phyloP scores from a whole-genome alignment of 352 stramenopile species.

The Pythium rishiriense region DNA sequence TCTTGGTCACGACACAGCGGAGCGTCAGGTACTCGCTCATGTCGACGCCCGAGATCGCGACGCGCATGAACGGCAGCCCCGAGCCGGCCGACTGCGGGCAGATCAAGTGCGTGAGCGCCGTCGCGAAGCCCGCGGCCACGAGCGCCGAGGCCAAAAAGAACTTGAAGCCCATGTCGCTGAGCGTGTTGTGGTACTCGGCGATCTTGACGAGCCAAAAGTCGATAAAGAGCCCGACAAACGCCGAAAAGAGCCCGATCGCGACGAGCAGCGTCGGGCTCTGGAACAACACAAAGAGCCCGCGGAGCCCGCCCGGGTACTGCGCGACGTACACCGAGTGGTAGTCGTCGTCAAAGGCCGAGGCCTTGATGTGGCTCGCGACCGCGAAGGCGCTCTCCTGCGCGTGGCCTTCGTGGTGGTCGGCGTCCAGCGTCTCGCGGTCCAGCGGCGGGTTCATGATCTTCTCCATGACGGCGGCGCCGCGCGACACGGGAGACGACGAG shows the following conservation, averaged over 20 bases:
- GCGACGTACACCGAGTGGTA: slow-evolving; percentile 82
- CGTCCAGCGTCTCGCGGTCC: slow-evolving; percentile 38
- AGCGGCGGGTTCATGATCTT: slow-evolving; percentile 74
- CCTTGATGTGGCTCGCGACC: slow-evolving; percentile 39
- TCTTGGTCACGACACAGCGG: slow-evolving; percentile 72
- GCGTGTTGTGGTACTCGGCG: slow-evolving; percentile 57
- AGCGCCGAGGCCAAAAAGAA: slow-evolving; percentile 65
- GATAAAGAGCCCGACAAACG: slow-evolving; percentile 56
- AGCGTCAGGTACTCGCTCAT: slow-evolving; percentile 75
- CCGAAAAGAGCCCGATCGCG: slow-evolving; percentile 69
- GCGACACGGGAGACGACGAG: slow-evolving; percentile 28
- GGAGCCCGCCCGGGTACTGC: slow-evolving; percentile 51
- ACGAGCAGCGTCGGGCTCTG: slow-evolving; percentile 73
- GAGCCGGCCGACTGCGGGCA: slow-evolving; percentile 75
- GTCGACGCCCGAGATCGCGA: slow-evolving; percentile 82
- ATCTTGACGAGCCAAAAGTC: slow-evolving; percentile 70
- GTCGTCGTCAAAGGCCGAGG: slow-evolving; percentile 60
- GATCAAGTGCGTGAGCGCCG: slow-evolving; percentile 53
- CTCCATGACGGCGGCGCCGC: slow-evolving; percentile 67
- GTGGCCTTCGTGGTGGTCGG: neutral
- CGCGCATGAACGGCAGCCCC: slow-evolving; percentile 78
- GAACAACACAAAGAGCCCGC: slow-evolving; percentile 64
- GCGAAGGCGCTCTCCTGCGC: neutral
- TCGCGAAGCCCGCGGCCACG: slow-evolving; percentile 44
- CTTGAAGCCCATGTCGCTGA: slow-evolving; percentile 51